Evolutionary conservation across 2,329 filamentous ascomycete species (phyloP), one percentile per base, ranked within the genome.

Genomic region (Aspergillus sp.): DNA sequence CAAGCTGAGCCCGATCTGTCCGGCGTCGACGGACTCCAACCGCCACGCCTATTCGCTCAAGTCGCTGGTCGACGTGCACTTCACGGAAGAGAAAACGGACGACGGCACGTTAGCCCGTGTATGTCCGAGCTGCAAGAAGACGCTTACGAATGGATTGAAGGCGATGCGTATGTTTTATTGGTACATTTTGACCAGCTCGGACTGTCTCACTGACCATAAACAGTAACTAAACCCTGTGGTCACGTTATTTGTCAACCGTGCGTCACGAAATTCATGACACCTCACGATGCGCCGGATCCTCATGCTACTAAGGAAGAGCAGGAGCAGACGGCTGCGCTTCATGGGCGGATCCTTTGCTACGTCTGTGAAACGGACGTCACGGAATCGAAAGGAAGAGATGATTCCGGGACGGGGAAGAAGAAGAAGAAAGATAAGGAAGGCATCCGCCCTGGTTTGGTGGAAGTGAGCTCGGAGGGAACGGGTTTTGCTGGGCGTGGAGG

Each of bases 191-290:
- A 10, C 24, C 9, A 31, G 12, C 12, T 52, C 47, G 18, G 18
- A 32, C 24, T 22, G 24, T 24, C 31, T 54, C 39, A 52, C 61
- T 63, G 49, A 65, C 49, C 12, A 20, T 42, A 16, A 26, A 52
- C 54, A 81, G 79, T 97, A 54, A 88, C 91, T 2, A 93, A 91
- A 73, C 90, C 91, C 0, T 99, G 94, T 69, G 94, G 94, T 0
- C 94, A 99, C 73, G 92, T 98, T 0, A 77, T 97, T 22, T 99
- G 94, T 76, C 89, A 90, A 68, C 88, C 85, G 45, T 97, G 94
- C 70, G 89, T 93, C 16, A 85, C 88, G 56, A 90, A 92, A 70
- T 96, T 98, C 75, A 88, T 97, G 82, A 84, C 83, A 7, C 84
- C 86, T 5, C 47, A 79, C 76, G 57, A 81, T 70, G 65, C 80